Evolutionary conservation across 208 protist species (phyloP).

Genomic region (Leishmania tropica): DNA sequence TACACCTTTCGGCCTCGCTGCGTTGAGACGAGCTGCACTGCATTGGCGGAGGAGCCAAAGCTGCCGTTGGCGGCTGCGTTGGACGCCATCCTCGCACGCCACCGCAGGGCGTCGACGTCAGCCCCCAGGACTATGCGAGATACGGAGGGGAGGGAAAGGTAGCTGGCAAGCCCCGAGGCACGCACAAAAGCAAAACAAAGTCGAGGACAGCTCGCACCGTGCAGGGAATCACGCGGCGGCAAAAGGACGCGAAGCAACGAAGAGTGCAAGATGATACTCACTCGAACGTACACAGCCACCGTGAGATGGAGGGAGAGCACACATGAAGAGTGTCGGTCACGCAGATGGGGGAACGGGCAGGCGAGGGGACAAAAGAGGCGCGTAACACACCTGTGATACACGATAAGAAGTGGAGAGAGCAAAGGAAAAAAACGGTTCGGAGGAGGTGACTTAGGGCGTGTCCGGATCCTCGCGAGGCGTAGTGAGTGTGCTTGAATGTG

Average conservation of each 20-base stretch:
- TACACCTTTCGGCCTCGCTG: slow-evolving; percentile 90
- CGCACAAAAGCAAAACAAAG: slow-evolving; percentile 2
- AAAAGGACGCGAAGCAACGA: neutral
- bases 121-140: neutral
- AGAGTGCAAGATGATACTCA: neutral
- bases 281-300: neutral
- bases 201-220: slow-evolving; percentile 9
- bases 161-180: neutral
- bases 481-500: neutral
- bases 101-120: neutral
- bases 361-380: neutral
- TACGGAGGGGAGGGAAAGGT: neutral
- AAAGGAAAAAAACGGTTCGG: neutral
- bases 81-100: slow-evolving; percentile 8
- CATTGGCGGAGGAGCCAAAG: slow-evolving; percentile 42
- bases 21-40: slow-evolving; percentile 72
- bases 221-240: neutral
- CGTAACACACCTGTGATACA: neutral
- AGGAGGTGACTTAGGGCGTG: neutral
- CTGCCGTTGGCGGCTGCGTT: slow-evolving; percentile 37
- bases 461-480: too few relatives aligned
- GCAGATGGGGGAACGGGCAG: neutral
- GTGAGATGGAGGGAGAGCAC: neutral
- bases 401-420: neutral
- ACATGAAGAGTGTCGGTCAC: slow-evolving; percentile 1